phyloP scores from a whole-genome alignment of 495 filamentous ascomycete species.

The Chlorociboria aeruginascens region DNA sequence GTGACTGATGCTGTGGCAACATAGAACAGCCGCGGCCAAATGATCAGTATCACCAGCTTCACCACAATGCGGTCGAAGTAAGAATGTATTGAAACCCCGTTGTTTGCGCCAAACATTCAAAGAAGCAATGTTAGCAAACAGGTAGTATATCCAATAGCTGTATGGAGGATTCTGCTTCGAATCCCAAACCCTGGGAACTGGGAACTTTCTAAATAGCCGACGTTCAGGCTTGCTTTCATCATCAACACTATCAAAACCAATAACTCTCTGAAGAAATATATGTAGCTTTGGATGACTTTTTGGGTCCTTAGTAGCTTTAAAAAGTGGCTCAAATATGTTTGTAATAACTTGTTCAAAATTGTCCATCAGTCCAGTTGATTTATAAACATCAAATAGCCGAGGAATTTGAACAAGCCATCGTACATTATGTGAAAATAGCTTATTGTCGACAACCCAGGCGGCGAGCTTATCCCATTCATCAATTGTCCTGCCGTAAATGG shows the following conservation, averaged over 20 bases:
- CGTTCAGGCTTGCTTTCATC: conserved; percentile 96
- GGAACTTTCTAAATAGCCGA: conserved; percentile 84
- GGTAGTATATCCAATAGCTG: conserved; percentile 97
- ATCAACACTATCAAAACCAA: conserved; percentile 95
- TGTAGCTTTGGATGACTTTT: conserved; percentile 83
- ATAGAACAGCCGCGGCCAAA: conserved; percentile 80
- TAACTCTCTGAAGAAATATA: conserved; percentile 85
- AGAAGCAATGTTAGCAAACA: conserved; percentile 88
- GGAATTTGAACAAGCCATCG: conserved; percentile 96
- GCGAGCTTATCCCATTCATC: conserved; percentile 98
- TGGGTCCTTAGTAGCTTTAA: conserved; percentile 87
- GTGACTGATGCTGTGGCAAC: conserved; percentile 96
- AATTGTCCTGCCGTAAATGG: conserved; percentile 81
- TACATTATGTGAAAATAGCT: conserved; percentile 92
- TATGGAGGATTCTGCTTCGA: conserved; percentile 94
- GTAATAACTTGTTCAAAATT: conserved; percentile 83
- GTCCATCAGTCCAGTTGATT: conserved; percentile 70
- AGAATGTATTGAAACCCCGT: conserved; percentile 90
- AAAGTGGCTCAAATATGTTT: conserved; percentile 88
- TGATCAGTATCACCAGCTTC: conserved; percentile 97
- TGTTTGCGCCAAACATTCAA: conserved; percentile 85
- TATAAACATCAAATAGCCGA: conserved; percentile 91
- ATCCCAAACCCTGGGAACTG: conserved; percentile 76
- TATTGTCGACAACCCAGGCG: conserved; percentile 98
- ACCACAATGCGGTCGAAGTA: conserved; percentile 88